phyloP scores from a whole-genome alignment of 805 yeast species.

The Myxozyma nipponensis region DNA sequence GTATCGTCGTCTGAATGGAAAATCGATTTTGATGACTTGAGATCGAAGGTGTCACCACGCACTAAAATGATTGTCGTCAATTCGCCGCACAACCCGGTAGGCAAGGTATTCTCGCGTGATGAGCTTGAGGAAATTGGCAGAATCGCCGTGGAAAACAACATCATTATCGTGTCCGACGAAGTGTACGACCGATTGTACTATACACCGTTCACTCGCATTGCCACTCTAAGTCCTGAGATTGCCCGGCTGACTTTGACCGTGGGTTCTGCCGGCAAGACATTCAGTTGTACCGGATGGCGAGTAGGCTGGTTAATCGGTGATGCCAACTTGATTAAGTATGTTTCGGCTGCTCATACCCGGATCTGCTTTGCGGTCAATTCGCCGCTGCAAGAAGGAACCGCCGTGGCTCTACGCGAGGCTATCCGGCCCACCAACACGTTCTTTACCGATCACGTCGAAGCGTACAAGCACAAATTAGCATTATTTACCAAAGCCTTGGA shows the following conservation, averaged over 20 bases:
- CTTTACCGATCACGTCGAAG: slow-evolving; percentile 63
- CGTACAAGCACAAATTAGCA: slow-evolving; percentile 67
- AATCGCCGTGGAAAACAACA: slow-evolving; percentile 78
- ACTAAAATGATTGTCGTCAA: slow-evolving; percentile 86
- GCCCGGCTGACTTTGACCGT: slow-evolving; percentile 78
- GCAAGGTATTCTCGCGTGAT: slow-evolving; percentile 72
- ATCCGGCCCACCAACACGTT: slow-evolving; percentile 49
- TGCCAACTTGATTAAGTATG: slow-evolving; percentile 74
- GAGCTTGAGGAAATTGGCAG: slow-evolving; percentile 76
- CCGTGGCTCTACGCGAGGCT: slow-evolving; percentile 68
- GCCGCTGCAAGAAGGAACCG: slow-evolving; percentile 88
- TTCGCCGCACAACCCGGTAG: slow-evolving; percentile 96
- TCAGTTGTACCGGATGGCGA: slow-evolving; percentile 99
- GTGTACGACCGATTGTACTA: slow-evolving; percentile 90
- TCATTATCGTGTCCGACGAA: slow-evolving; percentile 84
- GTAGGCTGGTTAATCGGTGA: slow-evolving; percentile 94
- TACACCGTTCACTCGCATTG: slow-evolving; percentile 73
- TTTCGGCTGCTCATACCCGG: slow-evolving; percentile 84
- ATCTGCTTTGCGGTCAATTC: slow-evolving; percentile 89
- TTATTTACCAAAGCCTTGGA: slow-evolving; percentile 76
- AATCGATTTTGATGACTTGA: slow-evolving; percentile 73
- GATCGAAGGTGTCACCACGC: slow-evolving; percentile 61
- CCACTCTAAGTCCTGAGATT: slow-evolving; percentile 75
- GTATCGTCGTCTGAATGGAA: slow-evolving; percentile 85
- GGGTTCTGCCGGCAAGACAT: slow-evolving; percentile 96